A percentile compares a stretch with the other conserved stretches of the same genome.
These are phyloP conservation scores for Lachnellula arida DNA, from an alignment of 2,329 filamentous ascomycete genomes.

Conservation along the genomic window DNA sequence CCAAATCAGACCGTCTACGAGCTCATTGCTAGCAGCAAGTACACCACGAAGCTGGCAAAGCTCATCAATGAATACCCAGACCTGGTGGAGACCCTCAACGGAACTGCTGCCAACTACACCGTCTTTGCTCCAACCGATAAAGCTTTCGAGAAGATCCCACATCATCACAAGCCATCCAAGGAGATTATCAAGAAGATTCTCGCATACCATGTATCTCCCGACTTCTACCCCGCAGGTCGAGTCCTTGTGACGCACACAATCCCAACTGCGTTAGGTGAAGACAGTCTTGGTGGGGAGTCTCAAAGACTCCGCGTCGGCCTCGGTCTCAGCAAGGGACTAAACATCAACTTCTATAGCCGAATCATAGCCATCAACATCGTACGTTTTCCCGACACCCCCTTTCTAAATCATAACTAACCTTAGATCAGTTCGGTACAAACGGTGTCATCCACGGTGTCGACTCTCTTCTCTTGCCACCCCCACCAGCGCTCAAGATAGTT, in stretches of 20 bases:
- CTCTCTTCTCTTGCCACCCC: conserved; percentile 71
- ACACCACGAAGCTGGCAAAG: conserved; percentile 71
- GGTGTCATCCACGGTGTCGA: conserved; percentile 78
- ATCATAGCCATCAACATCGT: conserved; percentile 68
- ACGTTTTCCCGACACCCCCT: conserved; percentile 27
- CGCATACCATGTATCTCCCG: conserved; percentile 69
- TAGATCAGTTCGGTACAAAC: conserved; percentile 61
- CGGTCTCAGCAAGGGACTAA: conserved; percentile 54
- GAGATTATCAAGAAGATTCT: conserved; percentile 66
- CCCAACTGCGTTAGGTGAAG: conserved; percentile 59
- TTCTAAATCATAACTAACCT: not conserved
- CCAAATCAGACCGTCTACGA: conserved; percentile 74
- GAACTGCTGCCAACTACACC: conserved; percentile 69
- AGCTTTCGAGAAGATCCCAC: conserved; percentile 63
- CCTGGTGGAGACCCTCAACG: conserved; percentile 69
- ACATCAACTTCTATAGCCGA: conserved; percentile 72
- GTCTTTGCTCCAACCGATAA: conserved; percentile 74
- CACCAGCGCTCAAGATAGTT: conserved; percentile 59
- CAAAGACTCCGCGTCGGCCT: conserved; percentile 71
- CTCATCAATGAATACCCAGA: conserved; percentile 70
- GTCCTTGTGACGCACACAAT: conserved; percentile 71
- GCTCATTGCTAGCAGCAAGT: conserved; percentile 68
- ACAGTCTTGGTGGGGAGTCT: conserved; percentile 55
- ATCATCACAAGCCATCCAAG: conserved; percentile 56
- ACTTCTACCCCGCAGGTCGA: conserved; percentile 59